phyloP scores from a whole-genome alignment of 768 basidiomycete genomes.

The Suillus weaverae region DNA sequence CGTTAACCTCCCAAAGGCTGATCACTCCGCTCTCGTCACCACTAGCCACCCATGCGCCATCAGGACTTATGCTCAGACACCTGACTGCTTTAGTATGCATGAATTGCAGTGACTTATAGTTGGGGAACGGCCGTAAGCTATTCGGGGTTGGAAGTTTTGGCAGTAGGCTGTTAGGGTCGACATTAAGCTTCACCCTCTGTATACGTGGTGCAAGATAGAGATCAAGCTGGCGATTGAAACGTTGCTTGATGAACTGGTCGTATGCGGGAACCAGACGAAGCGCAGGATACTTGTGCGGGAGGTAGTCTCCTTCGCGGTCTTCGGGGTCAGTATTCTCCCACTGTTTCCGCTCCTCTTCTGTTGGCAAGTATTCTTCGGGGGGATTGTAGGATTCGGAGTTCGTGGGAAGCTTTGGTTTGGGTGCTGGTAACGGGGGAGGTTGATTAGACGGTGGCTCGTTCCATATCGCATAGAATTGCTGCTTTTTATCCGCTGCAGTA shows the following conservation, averaged over 20 bases:
- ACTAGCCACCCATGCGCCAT: slow-evolving; percentile 88
- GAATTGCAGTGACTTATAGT: slow-evolving; percentile 72
- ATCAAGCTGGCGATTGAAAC: slow-evolving; percentile 92
- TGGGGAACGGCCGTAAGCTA: slow-evolving; percentile 93
- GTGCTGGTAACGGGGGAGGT: slow-evolving; percentile 88
- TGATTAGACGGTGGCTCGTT: slow-evolving; percentile 71
- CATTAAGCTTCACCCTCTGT: slow-evolving; percentile 82
- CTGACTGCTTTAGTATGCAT: slow-evolving; percentile 68
- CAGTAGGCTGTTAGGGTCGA: slow-evolving; percentile 87
- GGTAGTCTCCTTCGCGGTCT: slow-evolving; percentile 86
- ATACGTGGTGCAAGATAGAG: slow-evolving; percentile 95
- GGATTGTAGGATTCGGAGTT: slow-evolving; percentile 99
- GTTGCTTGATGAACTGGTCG: slow-evolving; percentile 87
- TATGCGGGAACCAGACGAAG: slow-evolving; percentile 92
- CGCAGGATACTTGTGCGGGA: slow-evolving; percentile 82
- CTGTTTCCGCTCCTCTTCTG: slow-evolving; percentile 73
- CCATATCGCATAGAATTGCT: slow-evolving; percentile 88
- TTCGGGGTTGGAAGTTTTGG: slow-evolving; percentile 93
- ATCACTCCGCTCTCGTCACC: slow-evolving; percentile 89
- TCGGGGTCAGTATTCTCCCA: slow-evolving; percentile 86
- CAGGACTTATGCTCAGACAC: slow-evolving; percentile 77
- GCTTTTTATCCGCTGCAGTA: slow-evolving; percentile 60
- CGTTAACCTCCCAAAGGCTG: slow-evolving; percentile 87
- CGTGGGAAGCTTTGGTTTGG: slow-evolving; percentile 84
- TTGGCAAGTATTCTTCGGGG: slow-evolving; percentile 93